Percentiles rank a stretch among this genome's conserved stretches.
phyloP scores from a whole-genome alignment of 257 asterid genomes.

The Solanum clarkiae region DNA sequence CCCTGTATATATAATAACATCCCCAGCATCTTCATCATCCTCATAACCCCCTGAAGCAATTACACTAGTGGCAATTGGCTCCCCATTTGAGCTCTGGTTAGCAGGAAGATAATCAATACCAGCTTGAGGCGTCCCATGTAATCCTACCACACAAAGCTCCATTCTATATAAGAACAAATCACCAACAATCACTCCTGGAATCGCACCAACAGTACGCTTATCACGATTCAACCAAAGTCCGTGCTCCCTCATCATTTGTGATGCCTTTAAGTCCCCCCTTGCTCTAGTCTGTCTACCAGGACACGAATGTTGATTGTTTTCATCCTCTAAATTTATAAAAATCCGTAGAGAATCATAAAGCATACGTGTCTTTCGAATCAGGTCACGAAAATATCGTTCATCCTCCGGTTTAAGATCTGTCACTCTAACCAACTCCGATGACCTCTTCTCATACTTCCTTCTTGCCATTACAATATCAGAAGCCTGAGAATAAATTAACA shows the following conservation, averaged over 20 bases:
- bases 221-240: conserved; percentile 70
- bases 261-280: conserved; percentile 2
- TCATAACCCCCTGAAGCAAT: conserved; percentile 91
- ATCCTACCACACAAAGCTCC: conserved; percentile 73
- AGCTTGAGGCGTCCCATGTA: conserved; percentile 86
- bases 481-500: conserved; percentile 1
- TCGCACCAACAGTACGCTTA: conserved; percentile 62
- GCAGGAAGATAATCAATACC: conserved; percentile 80
- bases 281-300: background rate
- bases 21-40: conserved; percentile 80
- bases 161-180: conserved; percentile 77
- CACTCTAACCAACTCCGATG: conserved; percentile 43
- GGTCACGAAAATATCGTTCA: conserved; percentile 4
- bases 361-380: conserved; percentile 8
- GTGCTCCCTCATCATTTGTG: conserved; percentile 31
- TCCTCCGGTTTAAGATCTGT: conserved; percentile 18
- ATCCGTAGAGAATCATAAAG: conserved; percentile 11
- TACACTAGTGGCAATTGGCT: conserved; percentile 85
- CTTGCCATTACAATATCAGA: conserved; percentile 21
- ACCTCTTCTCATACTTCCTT: conserved; percentile 27
- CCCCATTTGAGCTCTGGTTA: conserved; percentile 67
- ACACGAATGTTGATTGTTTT: background rate
- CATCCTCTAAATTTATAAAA: conserved; percentile 1
- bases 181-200: conserved; percentile 66
- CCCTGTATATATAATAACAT: conserved; percentile 72